phyloP scores from a whole-genome alignment of 345 rosid species.

The Angophora floribunda region DNA sequence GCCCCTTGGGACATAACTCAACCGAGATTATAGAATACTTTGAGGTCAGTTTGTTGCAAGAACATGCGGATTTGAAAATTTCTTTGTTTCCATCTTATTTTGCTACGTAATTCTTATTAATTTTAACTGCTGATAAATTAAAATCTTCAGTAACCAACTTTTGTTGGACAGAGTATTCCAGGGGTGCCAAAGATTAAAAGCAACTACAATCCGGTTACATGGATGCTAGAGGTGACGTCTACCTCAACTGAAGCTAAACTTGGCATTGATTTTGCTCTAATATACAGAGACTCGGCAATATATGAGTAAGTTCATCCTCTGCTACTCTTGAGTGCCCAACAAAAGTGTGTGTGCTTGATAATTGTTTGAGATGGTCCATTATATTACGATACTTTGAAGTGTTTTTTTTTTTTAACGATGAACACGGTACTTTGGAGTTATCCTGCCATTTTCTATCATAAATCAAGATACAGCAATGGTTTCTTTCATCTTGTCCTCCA shows the following conservation, averaged over 20 bases:
- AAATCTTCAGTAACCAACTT: background rate
- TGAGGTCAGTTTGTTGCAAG: slow-evolving; percentile 32
- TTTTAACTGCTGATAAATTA: background rate
- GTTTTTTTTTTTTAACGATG: no score
- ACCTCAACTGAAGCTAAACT: slow-evolving; percentile 46
- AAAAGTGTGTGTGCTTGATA: background rate
- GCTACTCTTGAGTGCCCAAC: background rate
- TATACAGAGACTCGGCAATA: slow-evolving; percentile 37
- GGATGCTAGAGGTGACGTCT: slow-evolving; percentile 73
- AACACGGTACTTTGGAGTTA: background rate
- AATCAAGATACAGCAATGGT: background rate
- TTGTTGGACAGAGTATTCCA: slow-evolving; percentile 25
- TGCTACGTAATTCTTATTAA: background rate
- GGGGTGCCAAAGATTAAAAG: slow-evolving; percentile 55
- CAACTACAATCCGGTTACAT: slow-evolving; percentile 74
- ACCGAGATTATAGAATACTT: slow-evolving; percentile 51
- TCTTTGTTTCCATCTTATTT: background rate
- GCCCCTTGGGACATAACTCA: slow-evolving; percentile 56
- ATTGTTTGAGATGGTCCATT: background rate
- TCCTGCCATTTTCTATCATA: background rate
- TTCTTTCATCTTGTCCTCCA: background rate
- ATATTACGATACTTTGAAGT: background rate
- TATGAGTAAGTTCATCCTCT: slow-evolving; percentile 29
- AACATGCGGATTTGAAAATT: background rate
- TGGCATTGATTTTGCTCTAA: slow-evolving; percentile 46